phyloP scores from a whole-genome alignment of 306 rosid species.

The Malus sylvestris region DNA sequence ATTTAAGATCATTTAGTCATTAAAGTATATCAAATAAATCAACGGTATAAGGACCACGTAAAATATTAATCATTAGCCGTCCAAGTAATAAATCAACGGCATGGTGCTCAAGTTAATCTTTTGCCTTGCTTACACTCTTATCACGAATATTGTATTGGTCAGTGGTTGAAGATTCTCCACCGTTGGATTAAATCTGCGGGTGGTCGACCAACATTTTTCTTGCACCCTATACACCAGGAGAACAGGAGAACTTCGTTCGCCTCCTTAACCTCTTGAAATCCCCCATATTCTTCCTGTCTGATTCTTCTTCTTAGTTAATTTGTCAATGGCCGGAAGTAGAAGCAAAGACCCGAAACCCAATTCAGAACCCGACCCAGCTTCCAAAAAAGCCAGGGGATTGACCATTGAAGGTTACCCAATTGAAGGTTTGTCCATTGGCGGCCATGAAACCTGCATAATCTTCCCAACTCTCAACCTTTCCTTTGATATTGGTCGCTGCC shows the following conservation, averaged over 20 bases:
- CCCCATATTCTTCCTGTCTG: not conserved
- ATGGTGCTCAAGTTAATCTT: not conserved
- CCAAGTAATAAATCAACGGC: too few species aligned
- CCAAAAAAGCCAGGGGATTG: slow-evolving; percentile 38
- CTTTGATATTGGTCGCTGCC: slow-evolving; percentile 94
- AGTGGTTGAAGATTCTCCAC: too few species aligned
- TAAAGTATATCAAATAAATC: too few species aligned
- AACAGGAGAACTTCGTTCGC: not conserved
- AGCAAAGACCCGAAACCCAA: not conserved
- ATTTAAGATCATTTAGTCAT: too few species aligned
- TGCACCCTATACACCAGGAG: too few species aligned
- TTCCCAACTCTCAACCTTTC: slow-evolving; percentile 62
- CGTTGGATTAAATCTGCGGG: too few species aligned
- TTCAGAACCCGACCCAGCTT: slow-evolving; percentile 13
- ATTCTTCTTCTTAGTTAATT: not conserved
- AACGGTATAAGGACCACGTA: too few species aligned
- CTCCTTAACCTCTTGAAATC: not conserved
- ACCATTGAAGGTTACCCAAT: slow-evolving; percentile 70
- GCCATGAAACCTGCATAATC: slow-evolving; percentile 88
- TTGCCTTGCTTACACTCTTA: not conserved
- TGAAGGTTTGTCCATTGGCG: slow-evolving; percentile 88
- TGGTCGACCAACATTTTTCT: too few species aligned
- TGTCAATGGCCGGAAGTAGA: slow-evolving; percentile 11
- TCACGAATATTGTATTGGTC: not conserved
- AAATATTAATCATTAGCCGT: too few species aligned